These are phyloP conservation scores for Boletus subparvulus DNA, from an alignment of 768 basidiomycete genomes.

Conservation along the genomic window DNA sequence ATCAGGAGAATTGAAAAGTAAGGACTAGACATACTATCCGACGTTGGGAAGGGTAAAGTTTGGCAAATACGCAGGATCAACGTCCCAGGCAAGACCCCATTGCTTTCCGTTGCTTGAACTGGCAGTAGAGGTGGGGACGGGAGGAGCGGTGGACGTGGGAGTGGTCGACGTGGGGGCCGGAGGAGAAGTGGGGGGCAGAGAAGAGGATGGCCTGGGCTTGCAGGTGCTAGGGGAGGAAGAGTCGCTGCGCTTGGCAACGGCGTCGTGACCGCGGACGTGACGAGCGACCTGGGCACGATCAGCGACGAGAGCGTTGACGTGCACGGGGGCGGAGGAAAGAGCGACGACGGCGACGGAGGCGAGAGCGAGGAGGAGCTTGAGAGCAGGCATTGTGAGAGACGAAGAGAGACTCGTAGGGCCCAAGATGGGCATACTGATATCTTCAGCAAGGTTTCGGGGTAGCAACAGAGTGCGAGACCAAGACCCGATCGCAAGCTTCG, in stretches of 20 bases:
- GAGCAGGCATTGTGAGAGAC: slow-evolving; percentile 40
- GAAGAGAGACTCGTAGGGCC: not conserved
- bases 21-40: slow-evolving; percentile 36
- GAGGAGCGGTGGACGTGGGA: not conserved
- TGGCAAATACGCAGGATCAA: slow-evolving; percentile 31
- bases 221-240: slow-evolving; percentile 39
- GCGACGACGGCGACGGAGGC: slow-evolving; percentile 57
- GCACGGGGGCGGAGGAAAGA: slow-evolving; percentile 44
- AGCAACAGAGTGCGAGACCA: no score
- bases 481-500: no score
- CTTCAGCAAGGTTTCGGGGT: no score
- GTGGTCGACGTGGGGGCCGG: slow-evolving; percentile 8
- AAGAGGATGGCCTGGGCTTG: slow-evolving; percentile 48
- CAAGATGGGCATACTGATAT: no score
- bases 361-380: slow-evolving; percentile 58
- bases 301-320: slow-evolving; percentile 52
- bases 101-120: not conserved
- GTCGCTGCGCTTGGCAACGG: slow-evolving; percentile 51
- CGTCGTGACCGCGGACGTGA: slow-evolving; percentile 44
- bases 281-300: slow-evolving; percentile 42
- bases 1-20: not conserved
- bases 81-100: slow-evolving; percentile 56
- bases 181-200: slow-evolving; percentile 6
- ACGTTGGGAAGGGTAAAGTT: slow-evolving; percentile 47
- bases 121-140: slow-evolving; percentile 1